These are phyloP conservation scores for Arthrobotrys conoides DNA, from an alignment of 2,329 filamentous ascomycete species.

Conservation along the genomic window DNA sequence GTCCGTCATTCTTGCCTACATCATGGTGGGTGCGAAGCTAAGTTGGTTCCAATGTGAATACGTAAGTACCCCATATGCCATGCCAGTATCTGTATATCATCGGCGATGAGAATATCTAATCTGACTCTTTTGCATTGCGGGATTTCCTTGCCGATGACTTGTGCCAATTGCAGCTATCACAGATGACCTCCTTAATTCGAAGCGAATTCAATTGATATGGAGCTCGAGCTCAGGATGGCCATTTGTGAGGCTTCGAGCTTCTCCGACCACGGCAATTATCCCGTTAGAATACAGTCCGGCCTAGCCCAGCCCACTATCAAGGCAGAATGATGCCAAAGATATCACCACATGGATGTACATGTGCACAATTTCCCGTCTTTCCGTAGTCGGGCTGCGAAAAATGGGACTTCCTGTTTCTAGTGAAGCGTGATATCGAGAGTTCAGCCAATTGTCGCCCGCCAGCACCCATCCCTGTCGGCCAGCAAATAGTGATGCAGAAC, in stretches of 20 bases:
- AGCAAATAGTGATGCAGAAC: constrained; percentile 60
- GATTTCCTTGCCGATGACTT: constrained; percentile 8
- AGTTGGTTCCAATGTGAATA: neutral
- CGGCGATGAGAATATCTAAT: neutral
- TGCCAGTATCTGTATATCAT: neutral
- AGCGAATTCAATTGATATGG: neutral
- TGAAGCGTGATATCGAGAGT: constrained; percentile 17
- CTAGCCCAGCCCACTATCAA: constrained; percentile 15
- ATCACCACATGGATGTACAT: constrained; percentile 4
- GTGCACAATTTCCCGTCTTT: constrained; percentile 19
- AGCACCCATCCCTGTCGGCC: constrained; percentile 59
- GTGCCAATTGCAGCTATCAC: neutral
- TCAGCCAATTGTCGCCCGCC: constrained; percentile 54
- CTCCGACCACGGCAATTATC: constrained; percentile 1
- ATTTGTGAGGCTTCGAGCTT: neutral
- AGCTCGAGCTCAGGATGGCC: constrained; percentile 7
- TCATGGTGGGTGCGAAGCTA: neutral
- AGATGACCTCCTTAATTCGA: constrained; percentile 14
- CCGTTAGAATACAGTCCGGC: neutral
- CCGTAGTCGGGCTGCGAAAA: constrained; percentile 27
- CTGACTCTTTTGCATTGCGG: constrained; percentile 8
- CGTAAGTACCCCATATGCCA: neutral
- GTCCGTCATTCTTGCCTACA: neutral
- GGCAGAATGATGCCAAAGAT: constrained; percentile 32
- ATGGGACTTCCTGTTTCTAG: constrained; percentile 39